Evolutionary conservation across 2,329 filamentous ascomycete species (phyloP), one percentile per base, ranked within the genome.

Genomic region (Xylaria polymorpha): DNA sequence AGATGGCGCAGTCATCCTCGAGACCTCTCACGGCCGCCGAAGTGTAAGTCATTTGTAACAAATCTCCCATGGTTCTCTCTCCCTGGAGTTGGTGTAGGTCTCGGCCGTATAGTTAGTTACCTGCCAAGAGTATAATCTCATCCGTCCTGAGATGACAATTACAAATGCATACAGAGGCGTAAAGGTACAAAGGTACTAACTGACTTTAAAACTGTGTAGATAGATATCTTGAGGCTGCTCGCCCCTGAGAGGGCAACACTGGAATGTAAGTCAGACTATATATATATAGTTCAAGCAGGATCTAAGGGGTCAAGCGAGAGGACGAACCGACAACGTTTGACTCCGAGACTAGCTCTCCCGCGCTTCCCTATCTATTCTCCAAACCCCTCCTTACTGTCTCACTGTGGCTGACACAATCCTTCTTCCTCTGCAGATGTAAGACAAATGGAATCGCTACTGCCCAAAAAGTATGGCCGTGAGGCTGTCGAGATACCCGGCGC

Each of bases 21-120:
- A 93, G 76, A 97, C 94, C 10, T 97, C 94, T 5, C 96, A 99
- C 81, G 96, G 96, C 70, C 89, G 95, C 68, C 86, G 96, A 67
- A 94, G 90, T 73, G 69, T 71, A 71, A 39, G 69, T 69, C 29
- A 56, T 46, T 41, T 58, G 32, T 55, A 4, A 37, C 43, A 39
- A 14, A 20, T 57, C 48, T 63, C 48, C 62, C 15, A 14, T 50
- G 8, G 15, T 29, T 29, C 14, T 18, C 9, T 14, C 46, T 3
- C 25, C 14, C 8, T 20, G 37, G 39, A 55, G 48, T 62, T 56
- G 25, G 25, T 4, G 25, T 29, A 60, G 18, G 48, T 64, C 60
- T 71, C 58, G 59, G 66, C 5, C 18, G 50, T 57, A 67, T 53
- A 37, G n/a, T 51, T 53, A 37, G n/a, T 51, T 43, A 41, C 53